Evolutionary conservation across 2,329 filamentous ascomycete genomes (phyloP).

Genomic region (Apiospora kogelbergensis): DNA sequence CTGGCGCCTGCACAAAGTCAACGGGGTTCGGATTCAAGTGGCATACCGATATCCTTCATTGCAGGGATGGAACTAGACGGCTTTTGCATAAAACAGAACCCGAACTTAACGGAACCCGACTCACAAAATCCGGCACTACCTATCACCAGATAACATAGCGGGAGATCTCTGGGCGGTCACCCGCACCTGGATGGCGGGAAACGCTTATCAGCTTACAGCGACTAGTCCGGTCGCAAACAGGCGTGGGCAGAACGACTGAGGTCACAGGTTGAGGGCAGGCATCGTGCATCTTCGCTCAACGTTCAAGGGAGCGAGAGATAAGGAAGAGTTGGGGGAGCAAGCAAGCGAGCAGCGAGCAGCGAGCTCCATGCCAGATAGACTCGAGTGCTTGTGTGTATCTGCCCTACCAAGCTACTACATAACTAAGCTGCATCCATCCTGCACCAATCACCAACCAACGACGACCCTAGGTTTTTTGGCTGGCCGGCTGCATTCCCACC

Average conservation of each 20-base stretch:
- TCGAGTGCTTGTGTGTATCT: neutral
- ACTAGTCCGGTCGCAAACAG: no score
- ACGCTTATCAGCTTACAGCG: neutral
- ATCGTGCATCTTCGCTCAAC: neutral
- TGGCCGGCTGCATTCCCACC: neutral
- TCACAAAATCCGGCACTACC: neutral
- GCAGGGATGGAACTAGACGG: neutral
- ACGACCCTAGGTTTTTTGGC: neutral
- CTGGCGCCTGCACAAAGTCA: neutral
- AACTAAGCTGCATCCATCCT: neutral
- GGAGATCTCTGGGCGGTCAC: neutral
- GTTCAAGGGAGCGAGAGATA: neutral
- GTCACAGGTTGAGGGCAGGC: neutral
- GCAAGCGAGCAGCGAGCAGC: neutral
- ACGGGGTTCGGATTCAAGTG: neutral
- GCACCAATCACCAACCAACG: neutral
- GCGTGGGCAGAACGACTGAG: neutral
- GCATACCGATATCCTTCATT: neutral
- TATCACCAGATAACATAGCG: neutral
- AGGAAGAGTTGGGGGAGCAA: neutral
- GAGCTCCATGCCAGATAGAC: neutral
- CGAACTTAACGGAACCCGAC: constrained; percentile 1
- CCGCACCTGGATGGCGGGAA: neutral
- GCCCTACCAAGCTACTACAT: neutral
- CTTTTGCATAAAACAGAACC: constrained; percentile 2